phyloP scores from a whole-genome alignment of 78 protist species.

The slime mould (Dictyostelium discoideum) region DNA sequence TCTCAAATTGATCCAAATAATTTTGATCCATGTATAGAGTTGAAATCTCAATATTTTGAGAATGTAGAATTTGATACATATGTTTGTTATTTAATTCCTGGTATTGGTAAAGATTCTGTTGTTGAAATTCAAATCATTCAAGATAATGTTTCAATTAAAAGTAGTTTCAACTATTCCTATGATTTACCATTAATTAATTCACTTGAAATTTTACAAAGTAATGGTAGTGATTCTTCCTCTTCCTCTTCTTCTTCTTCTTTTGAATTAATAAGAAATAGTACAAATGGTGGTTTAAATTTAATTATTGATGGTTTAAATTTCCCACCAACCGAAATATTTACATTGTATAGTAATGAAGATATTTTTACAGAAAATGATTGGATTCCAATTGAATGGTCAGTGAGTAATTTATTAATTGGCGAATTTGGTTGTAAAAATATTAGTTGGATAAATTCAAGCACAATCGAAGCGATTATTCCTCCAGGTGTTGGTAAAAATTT shows the following conservation, averaged over 20 bases:
- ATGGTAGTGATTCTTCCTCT: not conserved
- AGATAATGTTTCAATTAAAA: not conserved
- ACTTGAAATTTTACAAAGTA: not conserved
- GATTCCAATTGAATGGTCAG: not conserved
- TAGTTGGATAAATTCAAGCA: not conserved
- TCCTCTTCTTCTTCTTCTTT: not conserved
- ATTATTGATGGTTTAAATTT: not conserved
- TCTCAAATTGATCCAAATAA: not conserved
- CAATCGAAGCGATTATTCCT: not conserved
- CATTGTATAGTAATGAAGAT: not conserved
- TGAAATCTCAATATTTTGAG: not conserved
- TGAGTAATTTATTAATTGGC: not conserved
- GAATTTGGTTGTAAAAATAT: not conserved
- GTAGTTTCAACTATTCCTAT: not conserved
- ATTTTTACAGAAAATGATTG: not conserved
- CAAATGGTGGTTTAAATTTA: not conserved
- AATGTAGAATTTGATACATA: constrained; percentile 2
- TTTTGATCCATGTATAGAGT: not conserved
- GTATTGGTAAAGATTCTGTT: not conserved
- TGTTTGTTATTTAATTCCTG: not conserved
- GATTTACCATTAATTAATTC: not conserved
- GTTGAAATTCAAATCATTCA: not conserved
- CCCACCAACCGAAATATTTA: not conserved
- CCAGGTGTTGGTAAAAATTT: constrained; percentile 59
- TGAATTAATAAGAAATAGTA: not conserved